A percentile compares a stretch with the other conserved stretches of the same genome.
phyloP scores from a whole-genome alignment of 75 land plant genomes.

The Adiantum capillusveneris region DNA sequence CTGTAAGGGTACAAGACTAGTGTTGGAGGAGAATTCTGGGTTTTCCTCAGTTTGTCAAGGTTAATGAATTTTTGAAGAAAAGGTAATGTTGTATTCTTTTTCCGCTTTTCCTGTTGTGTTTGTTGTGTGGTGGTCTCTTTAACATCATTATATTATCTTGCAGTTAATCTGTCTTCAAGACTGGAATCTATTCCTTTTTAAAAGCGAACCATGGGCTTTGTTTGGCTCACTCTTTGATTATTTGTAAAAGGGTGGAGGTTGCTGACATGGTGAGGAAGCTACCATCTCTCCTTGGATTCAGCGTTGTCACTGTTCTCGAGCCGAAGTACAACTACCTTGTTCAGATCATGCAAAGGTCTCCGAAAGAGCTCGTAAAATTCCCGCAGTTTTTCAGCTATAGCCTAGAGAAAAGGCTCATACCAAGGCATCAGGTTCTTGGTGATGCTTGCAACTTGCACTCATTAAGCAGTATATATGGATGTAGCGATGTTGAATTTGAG shows the following conservation, averaged over 20 bases:
- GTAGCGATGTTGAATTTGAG: slow-evolving; percentile 23
- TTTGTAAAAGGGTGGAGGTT: slow-evolving; percentile 13
- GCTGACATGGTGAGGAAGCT: slow-evolving; percentile 25
- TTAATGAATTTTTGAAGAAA: no score
- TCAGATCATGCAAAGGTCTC: slow-evolving; percentile 23
- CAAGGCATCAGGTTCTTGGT: slow-evolving; percentile 18
- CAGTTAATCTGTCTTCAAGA: no score
- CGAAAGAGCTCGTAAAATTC: slow-evolving; percentile 25
- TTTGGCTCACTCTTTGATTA: no score
- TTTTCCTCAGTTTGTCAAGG: no score
- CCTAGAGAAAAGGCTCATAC: slow-evolving; percentile 22
- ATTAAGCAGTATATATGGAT: slow-evolving; percentile 27
- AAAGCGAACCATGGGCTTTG: no score
- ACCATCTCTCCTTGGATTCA: slow-evolving; percentile 30
- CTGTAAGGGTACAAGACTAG: no score
- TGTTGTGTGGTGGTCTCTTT: no score
- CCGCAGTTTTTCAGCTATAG: slow-evolving; percentile 40
- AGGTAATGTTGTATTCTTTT: no score
- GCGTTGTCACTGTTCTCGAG: slow-evolving; percentile 12
- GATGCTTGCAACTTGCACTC: not conserved
- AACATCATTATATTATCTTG: no score
- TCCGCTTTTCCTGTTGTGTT: no score
- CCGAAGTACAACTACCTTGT: slow-evolving; percentile 29
- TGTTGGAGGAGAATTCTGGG: no score
- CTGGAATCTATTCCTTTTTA: no score